Evolutionary conservation across 768 basidiomycete species (phyloP), one percentile per base, ranked within the genome.

Genomic region (Amylocystis lapponica): DNA sequence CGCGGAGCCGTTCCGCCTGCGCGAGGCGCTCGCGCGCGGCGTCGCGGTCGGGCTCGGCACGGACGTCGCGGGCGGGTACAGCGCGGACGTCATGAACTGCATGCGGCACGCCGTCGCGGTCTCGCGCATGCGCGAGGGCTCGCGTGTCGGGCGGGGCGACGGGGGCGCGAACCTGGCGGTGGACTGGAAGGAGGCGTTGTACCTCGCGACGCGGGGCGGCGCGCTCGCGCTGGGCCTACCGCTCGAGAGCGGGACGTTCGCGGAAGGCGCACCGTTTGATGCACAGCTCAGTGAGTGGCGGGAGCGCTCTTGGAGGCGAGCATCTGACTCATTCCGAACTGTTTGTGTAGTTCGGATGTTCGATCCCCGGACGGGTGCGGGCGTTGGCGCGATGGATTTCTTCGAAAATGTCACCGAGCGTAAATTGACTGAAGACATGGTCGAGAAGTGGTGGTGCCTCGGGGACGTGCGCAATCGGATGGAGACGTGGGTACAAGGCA

Each of bases 391-490:
- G 3, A 69, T 92, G 7, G 86, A 91, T 56, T 82, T 88, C 53
- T 81, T 90, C 51, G 80, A 77, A 40, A 48, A 53, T 4, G 31
- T 34, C 36, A 14, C 45, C 25, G 30, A 39, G 13, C 41, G 38
- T 41, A 50, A 41, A 41, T 39, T 73, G 41, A 63, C 63, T 6
- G 55, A 67, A 32, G 83, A 83, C 39, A 66, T 77, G 63, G 51
- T 93, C 19, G 92, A 94, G 62, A 88, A 84, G 57, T 93, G 92
- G 92, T 94, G 89, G 88, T 87, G 86, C 53, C 58, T 85, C 31
- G 91, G 91, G 0, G 81, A 87, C 55, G 55, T 55, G 4, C 70
- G 74, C 39, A 93, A 93, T 62, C 73, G 87, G 16, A 54, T 45
- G 2, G 68, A 63, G 3, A 71, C 91, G 61, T 95, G 88, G 86